phyloP scores from a whole-genome alignment of 2,329 filamentous ascomycete genomes.

The Paecilomyces formosus region DNA sequence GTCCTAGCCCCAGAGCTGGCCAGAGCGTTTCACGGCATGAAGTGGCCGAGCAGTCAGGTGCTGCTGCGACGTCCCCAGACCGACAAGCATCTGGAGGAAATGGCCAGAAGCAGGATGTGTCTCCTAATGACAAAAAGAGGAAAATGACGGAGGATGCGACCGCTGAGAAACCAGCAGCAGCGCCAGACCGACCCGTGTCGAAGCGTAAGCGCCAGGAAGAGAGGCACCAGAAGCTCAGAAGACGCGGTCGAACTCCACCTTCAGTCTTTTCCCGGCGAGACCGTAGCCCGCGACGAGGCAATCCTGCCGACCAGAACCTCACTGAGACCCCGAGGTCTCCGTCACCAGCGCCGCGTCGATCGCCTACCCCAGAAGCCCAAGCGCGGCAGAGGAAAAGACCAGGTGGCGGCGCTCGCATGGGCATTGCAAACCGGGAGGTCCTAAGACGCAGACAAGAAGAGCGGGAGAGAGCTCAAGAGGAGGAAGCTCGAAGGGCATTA shows the following conservation, averaged over 20 bases:
- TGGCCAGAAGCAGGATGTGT: conserved; percentile 8
- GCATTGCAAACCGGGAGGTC: conserved; percentile 28
- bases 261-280: conserved; percentile 35
- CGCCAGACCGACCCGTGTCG: conserved; percentile 19
- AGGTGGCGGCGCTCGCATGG: conserved; percentile 37
- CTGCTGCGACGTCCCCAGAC: not conserved
- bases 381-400: conserved; percentile 39
- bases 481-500: conserved; percentile 27
- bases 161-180: conserved; percentile 13
- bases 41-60: not conserved
- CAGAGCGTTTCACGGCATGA: not conserved
- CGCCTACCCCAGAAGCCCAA: conserved; percentile 31
- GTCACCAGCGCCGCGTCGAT: conserved; percentile 34
- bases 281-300: conserved; percentile 14
- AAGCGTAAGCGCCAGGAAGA: conserved; percentile 35
- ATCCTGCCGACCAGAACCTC: conserved; percentile 1
- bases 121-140: conserved; percentile 18
- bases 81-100: not conserved
- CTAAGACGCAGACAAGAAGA: conserved; percentile 37
- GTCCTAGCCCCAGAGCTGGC: not conserved
- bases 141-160: conserved; percentile 17
- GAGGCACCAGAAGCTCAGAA: conserved; percentile 28
- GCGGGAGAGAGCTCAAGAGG: conserved; percentile 33
- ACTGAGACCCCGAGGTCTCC: conserved; percentile 18
- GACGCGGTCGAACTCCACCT: conserved; percentile 27